Percentiles rank a stretch among this genome's conserved stretches.
These are phyloP conservation scores for Zoysia pacifica DNA, from an alignment of 176 grass and related monocot species.

Conservation along the genomic window DNA sequence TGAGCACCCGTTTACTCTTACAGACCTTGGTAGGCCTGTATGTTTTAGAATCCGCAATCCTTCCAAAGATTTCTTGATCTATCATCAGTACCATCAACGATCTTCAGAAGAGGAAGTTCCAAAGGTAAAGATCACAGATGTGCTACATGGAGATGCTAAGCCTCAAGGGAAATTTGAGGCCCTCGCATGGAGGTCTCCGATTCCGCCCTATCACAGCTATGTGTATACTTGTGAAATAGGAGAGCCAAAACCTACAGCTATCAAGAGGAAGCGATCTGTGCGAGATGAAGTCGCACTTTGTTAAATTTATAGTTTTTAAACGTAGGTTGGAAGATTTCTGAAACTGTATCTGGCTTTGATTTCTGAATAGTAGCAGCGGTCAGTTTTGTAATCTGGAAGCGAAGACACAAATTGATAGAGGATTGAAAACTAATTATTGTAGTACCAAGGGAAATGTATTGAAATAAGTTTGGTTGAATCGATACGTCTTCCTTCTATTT, in stretches of 20 bases:
- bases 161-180: background rate
- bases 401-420: too few relatives aligned
- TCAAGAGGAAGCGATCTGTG: background rate
- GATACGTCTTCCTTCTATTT: too few relatives aligned
- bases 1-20: background rate
- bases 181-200: background rate
- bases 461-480: too few relatives aligned
- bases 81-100: background rate
- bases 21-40: background rate
- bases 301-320: background rate
- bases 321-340: background rate
- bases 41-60: background rate
- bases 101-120: background rate
- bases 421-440: too few relatives aligned
- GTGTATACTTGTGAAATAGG: background rate
- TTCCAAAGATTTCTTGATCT: background rate
- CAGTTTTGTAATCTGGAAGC: too few relatives aligned
- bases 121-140: background rate
- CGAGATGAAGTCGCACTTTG: background rate
- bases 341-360: background rate
- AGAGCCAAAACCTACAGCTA: background rate
- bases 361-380: too few relatives aligned
- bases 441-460: too few relatives aligned
- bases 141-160: background rate
- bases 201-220: background rate